A percentile compares a stretch with the other conserved stretches of the same genome.
These are phyloP conservation scores for Flaveria linearis DNA, from an alignment of 129 eudicot genomes.

Conservation along the genomic window DNA sequence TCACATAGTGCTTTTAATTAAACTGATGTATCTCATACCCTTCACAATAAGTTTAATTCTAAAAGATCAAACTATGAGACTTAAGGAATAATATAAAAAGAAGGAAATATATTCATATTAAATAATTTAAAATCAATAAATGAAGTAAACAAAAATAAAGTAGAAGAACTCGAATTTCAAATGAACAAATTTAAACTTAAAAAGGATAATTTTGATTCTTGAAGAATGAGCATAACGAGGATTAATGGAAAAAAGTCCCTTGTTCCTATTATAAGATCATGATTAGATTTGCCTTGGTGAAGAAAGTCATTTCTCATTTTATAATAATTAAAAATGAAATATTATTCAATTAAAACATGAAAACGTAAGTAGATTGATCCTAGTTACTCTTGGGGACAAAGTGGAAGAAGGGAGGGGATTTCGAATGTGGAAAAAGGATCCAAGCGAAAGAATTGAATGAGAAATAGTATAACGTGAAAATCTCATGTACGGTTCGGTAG, in stretches of 20 bases:
- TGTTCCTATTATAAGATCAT: background rate
- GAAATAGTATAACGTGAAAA: no score
- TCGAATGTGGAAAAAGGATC: no score
- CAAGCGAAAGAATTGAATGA: no score
- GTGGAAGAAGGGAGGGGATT: no score
- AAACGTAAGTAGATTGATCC: no score
- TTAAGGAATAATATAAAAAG: no score
- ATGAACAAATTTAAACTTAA: constrained; percentile 3
- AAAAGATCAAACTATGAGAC: background rate
- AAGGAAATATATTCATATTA: background rate
- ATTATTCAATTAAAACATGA: no score
- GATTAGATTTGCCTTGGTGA: background rate
- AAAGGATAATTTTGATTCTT: constrained; percentile 4
- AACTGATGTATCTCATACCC: background rate
- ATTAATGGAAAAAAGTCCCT: constrained; percentile 15
- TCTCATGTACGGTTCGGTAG: no score
- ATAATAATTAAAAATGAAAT: no score
- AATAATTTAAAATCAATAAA: background rate
- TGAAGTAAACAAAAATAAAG: background rate
- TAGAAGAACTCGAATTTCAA: background rate
- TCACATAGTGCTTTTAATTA: background rate
- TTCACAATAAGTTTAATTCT: background rate
- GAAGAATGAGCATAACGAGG: background rate
- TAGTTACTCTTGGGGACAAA: no score
- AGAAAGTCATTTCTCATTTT: no score